Evolutionary conservation across 2,329 filamentous ascomycete species (phyloP), one percentile per base, ranked within the genome.

Genomic region (Colletotrichum sidae): DNA sequence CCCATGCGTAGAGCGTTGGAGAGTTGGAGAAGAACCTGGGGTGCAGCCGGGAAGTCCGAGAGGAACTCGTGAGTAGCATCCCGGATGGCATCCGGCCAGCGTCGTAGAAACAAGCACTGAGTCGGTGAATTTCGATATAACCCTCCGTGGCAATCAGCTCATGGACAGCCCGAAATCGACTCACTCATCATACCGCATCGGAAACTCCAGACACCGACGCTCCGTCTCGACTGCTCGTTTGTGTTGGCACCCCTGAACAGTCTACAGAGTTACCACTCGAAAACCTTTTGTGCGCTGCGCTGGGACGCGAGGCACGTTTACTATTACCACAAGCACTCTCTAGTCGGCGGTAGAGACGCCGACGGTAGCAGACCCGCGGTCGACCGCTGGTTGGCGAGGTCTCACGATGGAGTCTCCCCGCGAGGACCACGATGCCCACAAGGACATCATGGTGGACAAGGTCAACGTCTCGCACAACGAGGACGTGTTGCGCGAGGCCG

Each of bases 41-140:
- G 60, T 64, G 37, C 60, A 64, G 60, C 34, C 60, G 60, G 60
- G 55, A 64, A 57, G 39, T 64, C 60, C 60, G 60, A 51, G 34
- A 35, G 6, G 45, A 25, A 0, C 25, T 25, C 25, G 25, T 25
- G 37, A 50, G 10, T 33, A 13, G 37, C 34, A 47, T 12, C 41
- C 55, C 60, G 60, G 60, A 60, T 53, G 25, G 25, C 25, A 25
- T 25, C 25, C 25, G 53, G 41, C 39, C 46, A 62, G 60, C 39
- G 60, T 57, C 17, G 34, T 47, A 52, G 39, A 13, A 58, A 37
- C 39, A 25, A 34, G 46, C 15, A 6, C 35, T 59, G 37, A 46
- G 60, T 59, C 49, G 60, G 60, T 38, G 49, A 60, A 64, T n/a
- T 54, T 49, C 42, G 60, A 64, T 64, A 64, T 64, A 64, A 64